Evolutionary conservation across 352 stramenopile species (phyloP).

Genomic region (Phytophthora lateralis): DNA sequence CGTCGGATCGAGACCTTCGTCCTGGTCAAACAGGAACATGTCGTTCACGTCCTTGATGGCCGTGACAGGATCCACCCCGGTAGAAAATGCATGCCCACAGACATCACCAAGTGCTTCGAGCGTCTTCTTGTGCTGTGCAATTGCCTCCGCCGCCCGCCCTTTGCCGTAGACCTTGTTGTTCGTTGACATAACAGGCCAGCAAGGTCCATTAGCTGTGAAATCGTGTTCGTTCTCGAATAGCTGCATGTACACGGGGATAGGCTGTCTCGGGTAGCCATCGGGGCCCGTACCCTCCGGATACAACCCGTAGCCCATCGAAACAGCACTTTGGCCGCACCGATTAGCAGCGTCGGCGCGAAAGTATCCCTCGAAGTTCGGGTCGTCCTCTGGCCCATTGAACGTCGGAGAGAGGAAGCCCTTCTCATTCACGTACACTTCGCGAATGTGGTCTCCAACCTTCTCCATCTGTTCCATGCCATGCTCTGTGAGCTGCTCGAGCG

Average conservation of each 20-base stretch:
- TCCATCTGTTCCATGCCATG: constrained; percentile 77
- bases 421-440: constrained; percentile 70
- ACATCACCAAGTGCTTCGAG: constrained; percentile 44
- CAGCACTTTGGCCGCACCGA: constrained; percentile 71
- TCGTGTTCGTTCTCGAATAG: constrained; percentile 81
- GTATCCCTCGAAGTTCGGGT: constrained; percentile 72
- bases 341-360: constrained; percentile 75
- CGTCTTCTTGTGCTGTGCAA: constrained; percentile 46
- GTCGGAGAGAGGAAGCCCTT: constrained; percentile 68
- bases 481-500: constrained; percentile 77
- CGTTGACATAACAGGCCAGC: constrained; percentile 59
- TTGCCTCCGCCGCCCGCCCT: constrained; percentile 42
- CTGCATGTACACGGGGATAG: constrained; percentile 82
- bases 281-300: constrained; percentile 73
- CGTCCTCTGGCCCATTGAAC: constrained; percentile 61
- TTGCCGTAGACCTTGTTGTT: constrained; percentile 56
- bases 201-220: constrained; percentile 74
- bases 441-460: constrained; percentile 61
- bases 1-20: constrained; percentile 56
- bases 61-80: constrained; percentile 44
- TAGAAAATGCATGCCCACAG: constrained; percentile 61
- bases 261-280: constrained; percentile 59
- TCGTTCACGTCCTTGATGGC: constrained; percentile 79
- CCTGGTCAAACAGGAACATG: constrained; percentile 75
- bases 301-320: constrained; percentile 70